Conservation (phyloP, 75 land plant genomes). For the Chamaecyparis obtusa region DNA sequence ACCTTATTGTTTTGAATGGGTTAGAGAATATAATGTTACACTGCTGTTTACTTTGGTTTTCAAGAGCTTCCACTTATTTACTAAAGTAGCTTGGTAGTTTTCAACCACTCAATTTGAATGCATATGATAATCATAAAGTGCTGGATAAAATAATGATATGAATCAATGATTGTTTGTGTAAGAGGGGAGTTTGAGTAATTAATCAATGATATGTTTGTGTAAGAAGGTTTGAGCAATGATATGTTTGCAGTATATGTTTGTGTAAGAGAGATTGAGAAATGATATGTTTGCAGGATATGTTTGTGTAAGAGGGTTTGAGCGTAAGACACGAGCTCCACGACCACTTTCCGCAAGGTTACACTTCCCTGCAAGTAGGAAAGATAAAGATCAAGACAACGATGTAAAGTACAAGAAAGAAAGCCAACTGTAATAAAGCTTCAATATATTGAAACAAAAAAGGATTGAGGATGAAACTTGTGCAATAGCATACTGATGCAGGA, state of each 20-base stretch:
- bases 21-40: neutral
- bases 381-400: neutral
- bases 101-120: neutral
- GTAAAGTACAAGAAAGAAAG: neutral
- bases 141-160: neutral
- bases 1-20: neutral
- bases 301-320: slow-evolving; percentile 81
- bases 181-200: neutral
- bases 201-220: slow-evolving; percentile 67
- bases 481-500: neutral
- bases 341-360: slow-evolving; percentile 68
- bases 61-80: neutral
- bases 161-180: neutral
- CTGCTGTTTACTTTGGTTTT: neutral
- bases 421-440: neutral
- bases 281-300: slow-evolving; percentile 55
- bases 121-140: neutral
- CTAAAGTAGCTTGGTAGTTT: neutral
- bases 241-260: neutral
- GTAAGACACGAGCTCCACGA: slow-evolving; percentile 51
- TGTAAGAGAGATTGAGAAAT: neutral
- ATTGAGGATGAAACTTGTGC: neutral
- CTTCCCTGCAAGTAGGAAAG: slow-evolving; percentile 53
- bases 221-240: neutral
- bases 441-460: neutral